Evolutionary conservation across 106 monocot genomes (phyloP), one percentile per base, ranked within the genome.

Genomic region (Dioscorea alata): DNA sequence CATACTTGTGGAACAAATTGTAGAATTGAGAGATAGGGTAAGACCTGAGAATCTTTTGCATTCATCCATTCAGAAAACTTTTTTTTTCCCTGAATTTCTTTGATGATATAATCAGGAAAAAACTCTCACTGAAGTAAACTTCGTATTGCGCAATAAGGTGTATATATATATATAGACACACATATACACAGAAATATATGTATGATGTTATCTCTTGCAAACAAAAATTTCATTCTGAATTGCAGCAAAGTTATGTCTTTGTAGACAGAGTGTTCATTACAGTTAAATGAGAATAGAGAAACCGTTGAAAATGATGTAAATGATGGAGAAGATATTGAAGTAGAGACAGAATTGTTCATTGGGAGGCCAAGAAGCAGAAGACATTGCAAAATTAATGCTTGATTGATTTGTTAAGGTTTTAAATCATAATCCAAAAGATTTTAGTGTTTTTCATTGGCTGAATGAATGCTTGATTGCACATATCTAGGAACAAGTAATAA

Each of bases 321-420:
- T 6, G 4, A 7, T 22, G 21, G 42, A 23, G 59, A 57, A 49
- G 20, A 59, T 12, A 23, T 12, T 23, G 71, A 71, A 49, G 72
- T 72, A 2, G 72, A 67, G 53, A 78, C 78, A 2, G 67, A 66
- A 15, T 19, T 78, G 5, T 60, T 33, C 34, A 78, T 78, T 28
- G 78, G 78, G 23, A 78, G 78, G 57, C 77, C 77, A 21, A 65
- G 77, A 71, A 64, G 71, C 23, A n/a, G 59, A 5, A 61, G 60
- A 42, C 42, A 42, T 1, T 42, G 4, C 42, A 42, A 42, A 0
- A 42, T 42, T 10, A 42, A 10, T 6, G 42, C 5, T 42, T 42
- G 42, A 42, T 42, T 42, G 10, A 6, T 42, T 28, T 42, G 10
- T 5, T 42, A 42, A 42, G 42, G 2, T 42, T 42, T 42, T 6